These are phyloP conservation scores for Lasiodiplodia hormozganensis DNA, from an alignment of 2,329 filamentous ascomycete genomes.

Conservation along the genomic window DNA sequence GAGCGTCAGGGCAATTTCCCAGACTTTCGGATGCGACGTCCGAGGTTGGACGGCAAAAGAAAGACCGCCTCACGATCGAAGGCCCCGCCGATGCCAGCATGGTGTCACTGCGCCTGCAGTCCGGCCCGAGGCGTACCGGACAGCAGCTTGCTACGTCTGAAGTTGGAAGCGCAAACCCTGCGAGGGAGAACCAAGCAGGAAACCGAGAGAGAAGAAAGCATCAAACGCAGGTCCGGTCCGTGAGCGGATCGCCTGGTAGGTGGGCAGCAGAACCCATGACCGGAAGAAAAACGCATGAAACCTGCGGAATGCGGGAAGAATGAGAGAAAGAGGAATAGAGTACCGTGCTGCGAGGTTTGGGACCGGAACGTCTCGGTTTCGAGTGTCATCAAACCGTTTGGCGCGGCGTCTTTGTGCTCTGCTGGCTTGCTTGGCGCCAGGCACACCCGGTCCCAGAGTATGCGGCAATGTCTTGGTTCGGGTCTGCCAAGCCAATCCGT, in stretches of 20 bases:
- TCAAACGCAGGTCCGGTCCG: no score
- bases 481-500: not conserved
- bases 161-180: not conserved
- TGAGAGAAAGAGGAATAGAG: no score
- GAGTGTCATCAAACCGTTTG: not conserved
- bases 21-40: constrained; percentile 5
- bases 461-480: not conserved
- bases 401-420: no score
- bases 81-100: not conserved
- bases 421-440: not conserved
- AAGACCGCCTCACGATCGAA: not conserved
- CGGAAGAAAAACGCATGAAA: no score
- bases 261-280: no score
- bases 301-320: no score
- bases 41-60: not conserved
- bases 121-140: not conserved
- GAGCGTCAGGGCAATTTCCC: not conserved
- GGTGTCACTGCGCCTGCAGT: not conserved
- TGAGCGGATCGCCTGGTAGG: no score
- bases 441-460: not conserved
- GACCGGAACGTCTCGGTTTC: not conserved
- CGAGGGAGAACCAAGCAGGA: not conserved
- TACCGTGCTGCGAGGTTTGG: not conserved
- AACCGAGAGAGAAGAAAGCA: not conserved
- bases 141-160: not conserved